Conservation (phyloP, 2,329 filamentous ascomycete species). For the Pestalotiopsis fici region DNA sequence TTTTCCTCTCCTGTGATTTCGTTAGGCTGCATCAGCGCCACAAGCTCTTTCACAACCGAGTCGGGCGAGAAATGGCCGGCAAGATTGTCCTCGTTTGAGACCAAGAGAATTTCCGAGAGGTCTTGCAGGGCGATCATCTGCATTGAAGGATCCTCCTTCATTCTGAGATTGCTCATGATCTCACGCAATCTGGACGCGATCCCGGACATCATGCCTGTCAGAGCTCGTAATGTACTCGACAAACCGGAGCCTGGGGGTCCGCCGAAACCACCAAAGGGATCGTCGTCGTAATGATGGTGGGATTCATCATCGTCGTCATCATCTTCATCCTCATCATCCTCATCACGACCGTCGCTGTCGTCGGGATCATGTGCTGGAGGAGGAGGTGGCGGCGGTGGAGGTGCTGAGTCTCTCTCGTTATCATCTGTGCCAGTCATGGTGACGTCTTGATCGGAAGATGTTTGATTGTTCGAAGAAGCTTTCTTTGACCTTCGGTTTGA, state of each 20-base stretch:
- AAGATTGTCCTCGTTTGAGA: conserved; percentile 95
- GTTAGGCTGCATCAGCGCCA: conserved; percentile 86
- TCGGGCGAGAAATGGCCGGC: conserved; percentile 95
- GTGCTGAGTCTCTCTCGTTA: conserved; percentile 41
- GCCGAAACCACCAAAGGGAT: conserved; percentile 67
- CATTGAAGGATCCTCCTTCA: conserved; percentile 81
- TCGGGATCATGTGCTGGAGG: conserved; percentile 40
- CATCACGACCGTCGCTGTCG: conserved; percentile 18
- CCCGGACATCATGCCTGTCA: conserved; percentile 91
- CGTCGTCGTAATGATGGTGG: conserved; percentile 66
- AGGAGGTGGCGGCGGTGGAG: conserved; percentile 44
- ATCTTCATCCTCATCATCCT: conserved; percentile 41
- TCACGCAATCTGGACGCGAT: conserved; percentile 79
- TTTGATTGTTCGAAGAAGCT: conserved; percentile 43
- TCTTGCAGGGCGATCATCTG: conserved; percentile 93
- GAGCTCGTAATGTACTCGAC: conserved; percentile 78
- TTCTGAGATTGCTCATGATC: conserved; percentile 72
- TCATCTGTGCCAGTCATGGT: conserved; percentile 72
- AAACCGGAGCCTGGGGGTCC: conserved; percentile 67
- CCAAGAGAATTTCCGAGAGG: conserved; percentile 86
- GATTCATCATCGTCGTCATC: conserved; percentile 59
- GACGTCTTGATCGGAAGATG: conserved; percentile 60
- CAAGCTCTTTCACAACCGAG: conserved; percentile 91
- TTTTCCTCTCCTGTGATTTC: conserved; percentile 84
- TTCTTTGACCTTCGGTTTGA: conserved; percentile 55